Percentiles rank a stretch among this genome's conserved stretches.
Evolutionary conservation across 2,329 filamentous ascomycete genomes (phyloP).

Genomic region (Diaporthe citriasiana): DNA sequence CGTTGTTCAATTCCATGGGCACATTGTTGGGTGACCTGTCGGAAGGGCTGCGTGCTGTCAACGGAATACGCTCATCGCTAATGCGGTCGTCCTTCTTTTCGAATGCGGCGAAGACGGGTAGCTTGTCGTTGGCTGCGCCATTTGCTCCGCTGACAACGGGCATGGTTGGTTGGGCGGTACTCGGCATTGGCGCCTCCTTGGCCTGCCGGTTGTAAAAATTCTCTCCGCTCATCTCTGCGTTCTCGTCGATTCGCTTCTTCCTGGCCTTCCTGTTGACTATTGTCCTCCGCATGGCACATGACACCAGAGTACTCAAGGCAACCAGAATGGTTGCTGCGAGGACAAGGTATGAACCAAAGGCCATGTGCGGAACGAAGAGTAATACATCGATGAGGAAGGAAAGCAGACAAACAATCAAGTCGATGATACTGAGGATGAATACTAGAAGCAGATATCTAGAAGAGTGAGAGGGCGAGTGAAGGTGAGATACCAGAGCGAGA

Average conservation of each 20-base stretch:
- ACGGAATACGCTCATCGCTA: conserved; percentile 79
- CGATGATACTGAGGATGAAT: conserved; percentile 88
- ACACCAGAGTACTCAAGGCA: conserved; percentile 84
- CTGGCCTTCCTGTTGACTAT: conserved; percentile 93
- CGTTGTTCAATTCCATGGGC: conserved; percentile 56
- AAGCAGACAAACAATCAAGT: conserved; percentile 84
- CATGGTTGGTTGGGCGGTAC: conserved; percentile 69
- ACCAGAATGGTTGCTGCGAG: conserved; percentile 90
- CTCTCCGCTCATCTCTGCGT: conserved; percentile 96
- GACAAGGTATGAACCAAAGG: conserved; percentile 95
- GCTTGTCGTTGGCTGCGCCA: conserved; percentile 59
- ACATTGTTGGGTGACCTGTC: conserved; percentile 66
- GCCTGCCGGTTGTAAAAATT: conserved; percentile 86
- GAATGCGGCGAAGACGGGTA: conserved; percentile 73
- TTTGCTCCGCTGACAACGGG: conserved; percentile 70
- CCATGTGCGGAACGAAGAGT: conserved; percentile 92
- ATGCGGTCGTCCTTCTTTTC: conserved; percentile 74
- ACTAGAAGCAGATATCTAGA: conserved; percentile 87
- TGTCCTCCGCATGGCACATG: conserved; percentile 94
- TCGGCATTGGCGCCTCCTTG: conserved; percentile 61
- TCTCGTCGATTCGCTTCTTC: conserved; percentile 90
- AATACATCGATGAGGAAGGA: conserved; percentile 95
- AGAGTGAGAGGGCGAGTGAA: conserved; percentile 90
- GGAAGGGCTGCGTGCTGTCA: conserved; percentile 76
- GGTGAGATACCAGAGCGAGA: conserved; percentile 84